Evolutionary conservation across 2,329 filamentous ascomycete genomes (phyloP), one percentile per base, ranked within the genome.

Genomic region (Fusarium sublunatum): DNA sequence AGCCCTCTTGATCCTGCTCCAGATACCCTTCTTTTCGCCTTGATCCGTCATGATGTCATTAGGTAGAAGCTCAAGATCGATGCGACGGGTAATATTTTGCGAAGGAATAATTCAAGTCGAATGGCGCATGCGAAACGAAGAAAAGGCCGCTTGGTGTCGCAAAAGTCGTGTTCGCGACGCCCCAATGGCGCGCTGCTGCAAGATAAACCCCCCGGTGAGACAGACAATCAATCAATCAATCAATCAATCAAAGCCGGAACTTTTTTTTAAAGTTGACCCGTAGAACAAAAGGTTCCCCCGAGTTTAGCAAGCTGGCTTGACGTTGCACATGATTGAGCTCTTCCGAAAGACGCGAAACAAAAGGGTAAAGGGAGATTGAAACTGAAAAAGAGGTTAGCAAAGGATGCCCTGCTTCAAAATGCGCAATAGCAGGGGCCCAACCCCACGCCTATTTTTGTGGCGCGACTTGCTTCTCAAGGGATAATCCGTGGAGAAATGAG

Each of bases 1-100:
- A 58, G 78, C 78, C 59, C 76, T 80, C 61, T 83, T 80, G 65
- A 86, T 78, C 52, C 87, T 73, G 58, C 77, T 76, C 79, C 79
- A 81, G 59, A 84, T 81, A 44, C 79, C 75, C 66, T 78, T 81
- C 73, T 80, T 72, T 36, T 73, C 71, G 42, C 64, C 65, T 47
- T 71, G 70, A 47, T 75, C 74, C 47, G 75, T 70, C 75, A 76
- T 76, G 64, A 66, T 71, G 64, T 59, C 66, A 67, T 71, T 26
- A 41, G 55, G 45, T 42, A 47, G 19, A 40, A 48, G 54, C 58
- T 40, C 38, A 49, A 64, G 50, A 61, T 43, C 45, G 34, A 42
- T n/a, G 56, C 51, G 64, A 65, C 53, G 36, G 53, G 57, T 42
- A 25, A 50, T 56, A 34, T 38, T 43, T 38, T 39, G 19, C 28